Evolutionary conservation across 1,139 yeast genomes (phyloP).

Genomic region (Lodderomyces theae): DNA sequence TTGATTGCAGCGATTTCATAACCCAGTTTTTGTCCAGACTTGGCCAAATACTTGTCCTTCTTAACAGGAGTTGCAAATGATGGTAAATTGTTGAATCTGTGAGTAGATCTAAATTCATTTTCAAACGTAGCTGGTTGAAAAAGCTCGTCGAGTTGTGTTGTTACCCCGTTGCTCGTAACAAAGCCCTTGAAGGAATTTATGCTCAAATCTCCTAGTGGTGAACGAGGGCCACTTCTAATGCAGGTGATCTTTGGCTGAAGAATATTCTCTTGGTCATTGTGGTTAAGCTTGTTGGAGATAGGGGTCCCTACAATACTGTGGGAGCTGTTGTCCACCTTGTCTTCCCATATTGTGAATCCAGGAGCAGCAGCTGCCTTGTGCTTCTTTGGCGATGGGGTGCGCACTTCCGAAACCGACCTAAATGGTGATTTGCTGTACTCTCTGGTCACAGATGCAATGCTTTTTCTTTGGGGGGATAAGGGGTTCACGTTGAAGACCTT

Average conservation of each 20-base stretch:
- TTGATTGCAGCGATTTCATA: conserved; percentile 17
- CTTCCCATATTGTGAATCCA: conserved; percentile 40
- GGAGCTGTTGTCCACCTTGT: conserved; percentile 17
- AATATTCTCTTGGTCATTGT: conserved; percentile 45
- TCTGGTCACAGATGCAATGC: not conserved
- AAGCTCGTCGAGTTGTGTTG: conserved; percentile 26
- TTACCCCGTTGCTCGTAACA: conserved; percentile 15
- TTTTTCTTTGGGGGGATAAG: conserved; percentile 8
- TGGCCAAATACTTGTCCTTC: conserved; percentile 25
- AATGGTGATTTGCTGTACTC: conserved; percentile 3
- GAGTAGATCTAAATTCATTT: conserved; percentile 35
- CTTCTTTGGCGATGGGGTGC: conserved; percentile 17
- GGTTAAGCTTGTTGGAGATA: conserved; percentile 23
- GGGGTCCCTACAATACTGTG: conserved; percentile 13
- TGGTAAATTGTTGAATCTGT: conserved; percentile 33
- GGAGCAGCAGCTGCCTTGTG: conserved; percentile 17
- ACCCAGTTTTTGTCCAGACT: conserved; percentile 17
- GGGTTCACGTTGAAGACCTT: conserved; percentile 19
- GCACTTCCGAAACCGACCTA: not conserved
- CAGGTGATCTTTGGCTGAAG: conserved; percentile 33
- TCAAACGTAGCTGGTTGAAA: conserved; percentile 33
- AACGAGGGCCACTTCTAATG: conserved; percentile 17
- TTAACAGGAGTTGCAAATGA: conserved; percentile 37
- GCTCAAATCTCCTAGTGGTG: conserved; percentile 34
- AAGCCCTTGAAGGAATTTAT: conserved; percentile 37